Base-by-base conservation (phyloP, 2,329 filamentous ascomycete genomes). In the Trichocomaceae sp. region DNA sequence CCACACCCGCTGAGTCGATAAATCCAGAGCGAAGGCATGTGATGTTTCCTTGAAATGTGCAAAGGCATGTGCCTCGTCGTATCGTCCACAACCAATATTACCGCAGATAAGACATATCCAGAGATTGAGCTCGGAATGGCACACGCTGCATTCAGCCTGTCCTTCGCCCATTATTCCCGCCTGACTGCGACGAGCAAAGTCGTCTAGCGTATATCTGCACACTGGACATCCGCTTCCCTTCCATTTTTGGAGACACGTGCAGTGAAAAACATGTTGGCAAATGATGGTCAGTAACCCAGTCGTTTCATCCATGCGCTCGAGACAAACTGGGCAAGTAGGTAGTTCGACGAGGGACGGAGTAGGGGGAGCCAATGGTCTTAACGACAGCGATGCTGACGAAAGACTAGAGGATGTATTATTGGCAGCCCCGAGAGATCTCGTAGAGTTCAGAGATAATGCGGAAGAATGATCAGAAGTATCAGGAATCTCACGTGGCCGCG, bases 291-390 rank as follows among this genome's bases (percentile, higher is more conserved):
- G 83, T 2, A 99, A 78, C 0, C 93, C 93, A 0, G 90, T 95
- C 0, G 91, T 96, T 69, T 97, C 92, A 65, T 99, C 93, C 93
- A 99, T 99, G 47, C 92, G 86, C 70, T 99, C 93, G 5, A 99
- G 80, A 62, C 93, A 99, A 9, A 99, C 93, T 0, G 93, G 91
- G 61, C 93, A 99, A 1, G 93, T 97, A 1, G 93, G 93, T 12
- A 99, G 77, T 72, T 99, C 93, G 52, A 96, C 81, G 1, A 97
- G 79, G 49, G 88, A 87, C 1, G 91, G 88, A 0, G 92, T 96
- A 1, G 83, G 83, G n/a, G 84, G 84, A 12, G 84, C 81, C n/a
- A 82, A 73, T 10, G 84, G 84, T 65, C 85, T 86, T 7, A 75
- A 76, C 2, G 80, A 79, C 13, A 83, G 71, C 15, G 78, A 74